Base-by-base conservation (phyloP, 1,139 yeast species). In the Yamadazyma sp. region DNA sequence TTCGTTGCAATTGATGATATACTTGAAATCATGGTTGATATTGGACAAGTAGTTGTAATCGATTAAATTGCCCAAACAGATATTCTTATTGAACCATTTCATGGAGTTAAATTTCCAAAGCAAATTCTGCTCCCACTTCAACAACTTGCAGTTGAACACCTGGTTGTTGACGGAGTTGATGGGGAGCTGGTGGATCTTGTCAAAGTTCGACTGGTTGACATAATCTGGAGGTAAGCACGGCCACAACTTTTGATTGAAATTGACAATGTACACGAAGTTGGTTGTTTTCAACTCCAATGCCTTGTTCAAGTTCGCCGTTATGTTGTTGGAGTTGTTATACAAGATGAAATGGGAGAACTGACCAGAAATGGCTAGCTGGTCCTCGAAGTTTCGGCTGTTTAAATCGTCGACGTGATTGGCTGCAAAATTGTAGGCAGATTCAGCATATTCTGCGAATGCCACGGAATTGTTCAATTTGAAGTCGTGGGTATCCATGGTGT, bases 1-100 rank as follows among this genome's bases (percentile, higher is more conserved):
- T 35, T 65, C 71, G 40, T 61, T 62, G 48, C 73, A 68, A 40
- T 66, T 62, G 13, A 68, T 54, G 21, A 58, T 57, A 43, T 68
- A 46, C 33, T 60, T 57, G 45, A 67, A 68, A 20, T 56, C 53
- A 36, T 50, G 48, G 3, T 50, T 35, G 2, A 40, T 31, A 29
- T 36, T 46, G 6, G 46, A 38, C 26, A 62, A 37, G 20, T 53
- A 53, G 38, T 61, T 58, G 40, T 59, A 65, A 41, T 67, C 71
- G 33, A 57, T 51, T 11, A 62, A 48, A 34, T 62, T 67, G 6
- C 73, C 73, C 27, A 67, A 40, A 38, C 65, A 64, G 23, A 66
- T 46, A 28, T 57, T 52, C 6, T 54, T 43, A 20, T 46, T 50
- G 34, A 58, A 56, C 60, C 64, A 56, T 41, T 56, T 59, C 58